Conservation (phyloP, 345 rosid genomes). For the Lepidium sativum region DNA sequence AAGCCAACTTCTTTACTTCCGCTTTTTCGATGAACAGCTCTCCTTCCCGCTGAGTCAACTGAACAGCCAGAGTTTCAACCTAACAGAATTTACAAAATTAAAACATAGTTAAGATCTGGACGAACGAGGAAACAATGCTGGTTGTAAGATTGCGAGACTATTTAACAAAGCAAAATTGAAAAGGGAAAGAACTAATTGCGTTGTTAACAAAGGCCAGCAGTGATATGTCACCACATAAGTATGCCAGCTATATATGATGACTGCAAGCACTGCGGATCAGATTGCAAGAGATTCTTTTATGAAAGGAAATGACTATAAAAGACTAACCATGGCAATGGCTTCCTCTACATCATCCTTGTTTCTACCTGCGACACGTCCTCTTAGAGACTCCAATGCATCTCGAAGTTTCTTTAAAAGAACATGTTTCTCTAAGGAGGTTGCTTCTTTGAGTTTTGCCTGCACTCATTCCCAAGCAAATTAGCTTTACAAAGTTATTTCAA, state of each 20-base stretch:
- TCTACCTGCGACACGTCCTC: constrained; percentile 83
- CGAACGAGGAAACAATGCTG: neutral
- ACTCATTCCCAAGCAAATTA: constrained; percentile 16
- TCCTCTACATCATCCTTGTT: constrained; percentile 96
- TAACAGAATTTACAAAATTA: constrained; percentile 30
- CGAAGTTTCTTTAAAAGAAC: constrained; percentile 94
- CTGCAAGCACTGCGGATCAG: neutral
- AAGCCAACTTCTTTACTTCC: constrained; percentile 93
- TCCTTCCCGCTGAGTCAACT: constrained; percentile 94
- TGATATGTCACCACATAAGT: neutral
- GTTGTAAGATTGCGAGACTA: neutral
- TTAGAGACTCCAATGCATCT: constrained; percentile 83
- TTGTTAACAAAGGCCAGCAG: neutral
- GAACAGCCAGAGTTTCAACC: constrained; percentile 98
- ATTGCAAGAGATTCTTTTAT: neutral
- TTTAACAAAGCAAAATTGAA: neutral
- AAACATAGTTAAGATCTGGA: neutral
- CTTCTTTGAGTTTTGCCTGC: constrained; percentile 91
- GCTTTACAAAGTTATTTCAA: neutral
- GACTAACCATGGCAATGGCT: constrained; percentile 85
- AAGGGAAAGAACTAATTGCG: neutral
- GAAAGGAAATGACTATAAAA: neutral
- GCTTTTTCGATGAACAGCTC: constrained; percentile 85
- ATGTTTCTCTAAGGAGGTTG: constrained; percentile 93
- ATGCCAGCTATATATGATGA: neutral